phyloP scores from a whole-genome alignment of 2,329 filamentous ascomycete species.

The Fusarium setosum region DNA sequence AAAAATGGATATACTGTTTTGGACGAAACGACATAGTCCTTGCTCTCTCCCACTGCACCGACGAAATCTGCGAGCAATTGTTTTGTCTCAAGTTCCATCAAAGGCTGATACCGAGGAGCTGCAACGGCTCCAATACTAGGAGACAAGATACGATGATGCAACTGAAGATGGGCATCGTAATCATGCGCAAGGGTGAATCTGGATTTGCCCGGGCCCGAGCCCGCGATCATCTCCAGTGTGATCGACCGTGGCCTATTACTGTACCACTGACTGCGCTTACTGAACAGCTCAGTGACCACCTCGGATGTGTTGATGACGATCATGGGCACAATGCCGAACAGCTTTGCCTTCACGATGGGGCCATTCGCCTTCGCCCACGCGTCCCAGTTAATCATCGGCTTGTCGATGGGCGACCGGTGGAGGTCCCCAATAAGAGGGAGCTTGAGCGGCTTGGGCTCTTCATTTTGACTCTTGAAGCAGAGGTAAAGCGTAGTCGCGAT shows the following conservation, averaged over 20 bases:
- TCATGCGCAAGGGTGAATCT: conserved; percentile 37
- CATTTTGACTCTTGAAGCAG: no score
- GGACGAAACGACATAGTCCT: neutral
- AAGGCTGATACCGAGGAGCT: neutral
- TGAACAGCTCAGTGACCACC: conserved; percentile 33
- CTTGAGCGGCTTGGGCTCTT: neutral
- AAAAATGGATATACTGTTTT: neutral
- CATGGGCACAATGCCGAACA: conserved; percentile 35
- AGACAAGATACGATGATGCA: conserved; percentile 51
- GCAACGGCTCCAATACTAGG: conserved; percentile 41
- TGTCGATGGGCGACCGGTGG: conserved; percentile 25
- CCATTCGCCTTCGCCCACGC: conserved; percentile 28
- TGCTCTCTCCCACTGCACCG: neutral
- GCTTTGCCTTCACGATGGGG: conserved; percentile 22
- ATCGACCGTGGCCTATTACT: conserved; percentile 34
- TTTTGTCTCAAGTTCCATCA: neutral
- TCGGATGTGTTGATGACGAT: conserved; percentile 32
- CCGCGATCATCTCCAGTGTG: conserved; percentile 41
- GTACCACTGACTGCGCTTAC: conserved; percentile 34
- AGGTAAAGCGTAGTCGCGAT: no score
- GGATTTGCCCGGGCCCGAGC: conserved; percentile 27
- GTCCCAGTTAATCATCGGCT: conserved; percentile 33
- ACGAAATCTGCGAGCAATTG: neutral
- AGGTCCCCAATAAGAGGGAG: neutral
- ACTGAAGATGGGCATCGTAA: conserved; percentile 42